These are phyloP conservation scores for Blastomyces percursus DNA, from an alignment of 2,329 filamentous ascomycete genomes.

Conservation along the genomic window DNA sequence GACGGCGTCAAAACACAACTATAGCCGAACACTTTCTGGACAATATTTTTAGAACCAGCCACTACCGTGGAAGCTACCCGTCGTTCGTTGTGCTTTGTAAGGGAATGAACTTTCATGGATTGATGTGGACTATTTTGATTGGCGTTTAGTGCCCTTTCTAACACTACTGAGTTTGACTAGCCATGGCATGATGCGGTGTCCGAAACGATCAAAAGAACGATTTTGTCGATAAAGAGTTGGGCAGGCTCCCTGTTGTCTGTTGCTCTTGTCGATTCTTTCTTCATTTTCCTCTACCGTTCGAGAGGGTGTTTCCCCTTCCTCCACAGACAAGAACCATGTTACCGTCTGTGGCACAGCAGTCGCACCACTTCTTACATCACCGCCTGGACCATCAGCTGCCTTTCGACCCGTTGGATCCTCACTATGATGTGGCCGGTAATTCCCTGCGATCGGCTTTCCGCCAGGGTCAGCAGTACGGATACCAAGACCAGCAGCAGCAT, in stretches of 20 bases:
- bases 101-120: conserved; percentile 3
- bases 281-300: background rate
- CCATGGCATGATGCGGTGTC: conserved; percentile 35
- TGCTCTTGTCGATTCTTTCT: conserved; percentile 5
- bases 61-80: background rate
- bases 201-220: conserved; percentile 35
- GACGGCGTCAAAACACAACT: background rate
- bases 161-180: conserved; percentile 7
- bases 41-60: background rate
- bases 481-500: conserved; percentile 12
- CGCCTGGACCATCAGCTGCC: conserved; percentile 25
- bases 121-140: conserved; percentile 6
- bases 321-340: conserved; percentile 32
- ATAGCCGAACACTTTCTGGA: background rate
- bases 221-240: conserved; percentile 23
- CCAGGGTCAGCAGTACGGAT: conserved; percentile 19
- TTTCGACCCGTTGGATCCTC: conserved; percentile 21
- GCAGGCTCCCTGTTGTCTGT: conserved; percentile 7
- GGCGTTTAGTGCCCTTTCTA: conserved; percentile 7
- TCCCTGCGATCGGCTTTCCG: conserved; percentile 18
- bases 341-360: conserved; percentile 37
- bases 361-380: conserved; percentile 33
- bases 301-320: background rate
- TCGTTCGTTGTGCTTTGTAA: conserved; percentile 3
- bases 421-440: conserved; percentile 24